Evolutionary conservation across 2,329 filamentous ascomycete species (phyloP).

Genomic region (Beauveria sp.): DNA sequence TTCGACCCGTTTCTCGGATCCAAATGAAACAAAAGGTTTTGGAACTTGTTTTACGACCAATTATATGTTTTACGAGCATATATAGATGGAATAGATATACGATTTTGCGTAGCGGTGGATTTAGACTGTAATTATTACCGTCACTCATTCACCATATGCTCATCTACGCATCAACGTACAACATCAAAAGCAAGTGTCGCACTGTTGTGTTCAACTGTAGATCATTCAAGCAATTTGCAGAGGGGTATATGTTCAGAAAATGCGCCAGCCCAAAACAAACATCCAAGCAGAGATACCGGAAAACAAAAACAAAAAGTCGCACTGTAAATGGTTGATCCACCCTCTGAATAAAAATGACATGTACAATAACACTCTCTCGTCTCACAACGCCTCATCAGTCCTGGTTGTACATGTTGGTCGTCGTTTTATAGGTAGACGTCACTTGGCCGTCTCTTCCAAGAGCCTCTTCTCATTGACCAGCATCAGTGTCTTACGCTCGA

Average conservation of each 20-base stretch:
- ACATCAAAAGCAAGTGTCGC: too few species aligned
- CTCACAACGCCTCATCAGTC: not conserved
- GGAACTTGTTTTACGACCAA: not conserved
- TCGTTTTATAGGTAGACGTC: not conserved
- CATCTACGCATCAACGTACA: not conserved
- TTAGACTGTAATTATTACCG: not conserved
- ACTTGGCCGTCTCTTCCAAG: slow-evolving; percentile 19
- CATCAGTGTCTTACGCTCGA: slow-evolving; percentile 34
- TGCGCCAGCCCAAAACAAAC: not conserved
- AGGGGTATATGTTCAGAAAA: too few species aligned
- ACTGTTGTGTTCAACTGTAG: too few species aligned
- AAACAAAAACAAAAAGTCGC: not conserved
- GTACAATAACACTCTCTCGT: not conserved
- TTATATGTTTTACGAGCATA: not conserved
- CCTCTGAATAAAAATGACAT: not conserved
- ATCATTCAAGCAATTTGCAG: not conserved
- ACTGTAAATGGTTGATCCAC: too few species aligned
- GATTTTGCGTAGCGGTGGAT: not conserved
- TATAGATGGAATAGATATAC: not conserved
- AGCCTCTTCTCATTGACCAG: slow-evolving; percentile 28
- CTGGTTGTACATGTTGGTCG: not conserved
- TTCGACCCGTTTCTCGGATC: not conserved
- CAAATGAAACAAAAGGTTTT: not conserved
- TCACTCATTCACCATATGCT: too few species aligned
- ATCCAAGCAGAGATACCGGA: not conserved